Evolutionary conservation across 2,329 filamentous ascomycete genomes (phyloP).

Genomic region (Penicillium sp.): DNA sequence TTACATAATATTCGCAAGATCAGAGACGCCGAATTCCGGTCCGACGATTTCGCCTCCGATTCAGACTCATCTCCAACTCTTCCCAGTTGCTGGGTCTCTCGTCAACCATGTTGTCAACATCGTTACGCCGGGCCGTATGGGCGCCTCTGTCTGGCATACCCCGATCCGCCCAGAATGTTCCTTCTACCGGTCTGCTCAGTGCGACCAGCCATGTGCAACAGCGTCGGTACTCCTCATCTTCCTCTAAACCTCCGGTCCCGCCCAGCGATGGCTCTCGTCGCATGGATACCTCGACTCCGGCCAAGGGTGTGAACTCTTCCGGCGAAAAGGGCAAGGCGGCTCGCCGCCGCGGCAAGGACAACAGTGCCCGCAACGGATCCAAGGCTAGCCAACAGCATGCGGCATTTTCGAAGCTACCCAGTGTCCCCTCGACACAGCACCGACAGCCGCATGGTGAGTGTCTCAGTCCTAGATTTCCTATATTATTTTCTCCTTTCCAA

Average conservation of each 20-base stretch:
- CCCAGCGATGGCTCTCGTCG: conserved; percentile 46
- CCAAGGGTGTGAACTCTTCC: conserved; percentile 39
- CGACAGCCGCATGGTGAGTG: conserved; percentile 47
- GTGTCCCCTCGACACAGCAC: conserved; percentile 50
- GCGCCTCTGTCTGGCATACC: conserved; percentile 36
- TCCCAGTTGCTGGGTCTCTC: conserved; percentile 26
- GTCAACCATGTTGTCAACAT: conserved; percentile 46
- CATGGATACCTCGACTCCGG: conserved; percentile 40
- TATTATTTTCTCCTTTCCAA: too few relatives aligned
- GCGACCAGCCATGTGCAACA: conserved; percentile 41
- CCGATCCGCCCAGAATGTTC: conserved; percentile 32
- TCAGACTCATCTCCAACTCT: conserved; percentile 27
- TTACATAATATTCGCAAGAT: conserved; percentile 37
- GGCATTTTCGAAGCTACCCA: conserved; percentile 45
- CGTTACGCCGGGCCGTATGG: conserved; percentile 46
- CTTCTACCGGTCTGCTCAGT: conserved; percentile 32
- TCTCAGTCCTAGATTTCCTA: not conserved
- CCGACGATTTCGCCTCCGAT: conserved; percentile 38
- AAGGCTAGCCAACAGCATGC: conserved; percentile 40
- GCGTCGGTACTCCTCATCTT: conserved; percentile 48
- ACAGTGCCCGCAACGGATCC: conserved; percentile 29
- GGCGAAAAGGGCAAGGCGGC: conserved; percentile 37
- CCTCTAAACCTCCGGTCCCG: conserved; percentile 47
- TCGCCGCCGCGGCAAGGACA: conserved; percentile 38
- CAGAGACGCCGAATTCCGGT: conserved; percentile 29